Conservation (phyloP, 441 rosid species). For the Pelargonium exstipulatum region DNA sequence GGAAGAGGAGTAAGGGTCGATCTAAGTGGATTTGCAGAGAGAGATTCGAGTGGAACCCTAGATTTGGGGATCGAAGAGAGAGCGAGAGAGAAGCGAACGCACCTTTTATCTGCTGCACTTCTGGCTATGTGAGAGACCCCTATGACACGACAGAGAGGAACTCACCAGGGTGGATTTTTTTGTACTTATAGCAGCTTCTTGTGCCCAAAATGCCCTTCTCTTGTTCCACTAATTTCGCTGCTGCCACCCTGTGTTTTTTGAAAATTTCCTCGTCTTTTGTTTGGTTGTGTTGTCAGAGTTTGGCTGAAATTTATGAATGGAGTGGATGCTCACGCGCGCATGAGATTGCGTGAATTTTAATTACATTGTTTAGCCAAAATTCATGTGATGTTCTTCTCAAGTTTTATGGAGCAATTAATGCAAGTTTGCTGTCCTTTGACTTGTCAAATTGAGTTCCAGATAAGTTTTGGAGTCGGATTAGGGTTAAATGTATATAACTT, state of each 20-base stretch:
- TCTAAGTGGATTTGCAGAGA: not conserved
- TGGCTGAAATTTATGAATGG: not conserved
- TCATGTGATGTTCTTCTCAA: no score
- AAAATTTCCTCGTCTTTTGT: not conserved
- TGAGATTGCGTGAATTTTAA: not conserved
- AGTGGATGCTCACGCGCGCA: not conserved
- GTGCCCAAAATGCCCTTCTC: not conserved
- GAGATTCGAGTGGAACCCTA: not conserved
- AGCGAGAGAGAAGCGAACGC: conserved; percentile 5
- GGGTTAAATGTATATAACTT: no score
- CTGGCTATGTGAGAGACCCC: not conserved
- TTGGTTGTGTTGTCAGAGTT: not conserved
- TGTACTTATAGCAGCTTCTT: not conserved
- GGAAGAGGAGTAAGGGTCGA: not conserved
- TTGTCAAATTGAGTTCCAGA: no score
- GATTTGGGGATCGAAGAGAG: not conserved
- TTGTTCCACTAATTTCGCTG: not conserved
- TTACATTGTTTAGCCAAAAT: not conserved
- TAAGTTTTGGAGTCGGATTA: no score
- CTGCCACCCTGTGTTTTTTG: not conserved
- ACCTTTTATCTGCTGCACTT: conserved; percentile 3
- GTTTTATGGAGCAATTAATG: no score
- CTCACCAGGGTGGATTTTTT: not conserved
- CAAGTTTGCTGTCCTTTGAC: no score
- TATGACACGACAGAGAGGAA: not conserved